Conservation (phyloP, 495 filamentous ascomycete species). For the Saxophila tyrrhenica region DNA sequence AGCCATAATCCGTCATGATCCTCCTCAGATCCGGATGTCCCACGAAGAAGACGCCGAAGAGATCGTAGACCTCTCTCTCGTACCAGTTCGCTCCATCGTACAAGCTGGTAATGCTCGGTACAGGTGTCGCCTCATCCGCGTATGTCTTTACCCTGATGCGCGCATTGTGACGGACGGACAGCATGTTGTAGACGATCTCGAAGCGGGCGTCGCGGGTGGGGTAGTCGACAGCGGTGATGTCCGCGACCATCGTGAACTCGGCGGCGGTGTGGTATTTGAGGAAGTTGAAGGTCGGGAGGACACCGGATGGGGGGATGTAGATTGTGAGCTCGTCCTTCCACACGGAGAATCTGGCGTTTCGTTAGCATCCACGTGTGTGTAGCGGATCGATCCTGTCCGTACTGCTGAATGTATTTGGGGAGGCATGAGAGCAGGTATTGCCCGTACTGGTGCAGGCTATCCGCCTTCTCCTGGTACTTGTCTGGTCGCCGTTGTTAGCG, state of each 20-base stretch:
- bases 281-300: constrained; percentile 86
- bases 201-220: constrained; percentile 89
- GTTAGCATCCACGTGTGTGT: too few relatives aligned
- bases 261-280: constrained; percentile 95
- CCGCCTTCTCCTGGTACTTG: constrained; percentile 75
- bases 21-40: constrained; percentile 91
- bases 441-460: constrained; percentile 82
- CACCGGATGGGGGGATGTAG: constrained; percentile 75
- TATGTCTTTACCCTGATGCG: constrained; percentile 98
- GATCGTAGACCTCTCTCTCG: constrained; percentile 92
- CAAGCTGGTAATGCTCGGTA: constrained; percentile 73
- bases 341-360: constrained; percentile 56
- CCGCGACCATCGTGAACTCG: constrained; percentile 86
- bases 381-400: not conserved
- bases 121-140: constrained; percentile 89
- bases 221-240: constrained; percentile 91
- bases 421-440: constrained; percentile 93
- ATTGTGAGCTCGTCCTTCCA: constrained; percentile 99
- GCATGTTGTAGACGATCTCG: constrained; percentile 95
- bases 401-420: constrained; percentile 94
- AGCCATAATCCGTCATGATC: constrained; percentile 99
- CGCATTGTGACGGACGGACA: constrained; percentile 90
- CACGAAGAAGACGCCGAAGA: constrained; percentile 95
- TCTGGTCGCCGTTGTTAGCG: constrained; percentile 33
- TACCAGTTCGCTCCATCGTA: constrained; percentile 98